A percentile compares a stretch with the other conserved stretches of the same genome.
Evolutionary conservation across 192 early-diverging fungal genomes (phyloP).

Genomic region (Coemansia interrupta): DNA sequence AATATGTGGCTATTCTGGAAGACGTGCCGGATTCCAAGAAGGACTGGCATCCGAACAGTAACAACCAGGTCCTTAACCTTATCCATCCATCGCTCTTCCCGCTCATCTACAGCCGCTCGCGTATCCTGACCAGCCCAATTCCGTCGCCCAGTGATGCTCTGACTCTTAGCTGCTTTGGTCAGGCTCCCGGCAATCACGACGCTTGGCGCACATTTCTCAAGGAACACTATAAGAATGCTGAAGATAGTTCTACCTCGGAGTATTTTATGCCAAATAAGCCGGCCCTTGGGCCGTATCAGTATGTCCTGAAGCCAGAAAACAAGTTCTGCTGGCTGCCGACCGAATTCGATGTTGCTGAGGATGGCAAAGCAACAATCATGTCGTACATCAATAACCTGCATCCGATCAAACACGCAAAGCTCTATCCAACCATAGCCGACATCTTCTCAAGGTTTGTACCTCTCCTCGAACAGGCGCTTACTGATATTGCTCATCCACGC

Average conservation of each 20-base stretch:
- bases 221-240: not conserved
- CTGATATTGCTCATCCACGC: conserved; percentile 23
- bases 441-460: conserved; percentile 60
- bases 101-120: conserved; percentile 32
- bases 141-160: conserved; percentile 23
- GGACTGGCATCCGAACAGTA: conserved; percentile 52
- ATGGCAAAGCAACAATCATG: conserved; percentile 47
- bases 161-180: conserved; percentile 28
- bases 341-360: conserved; percentile 55
- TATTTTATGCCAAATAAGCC: not conserved
- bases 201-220: conserved; percentile 9
- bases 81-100: conserved; percentile 57
- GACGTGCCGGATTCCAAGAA: conserved; percentile 20
- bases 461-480: conserved; percentile 59
- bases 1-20: conserved; percentile 34
- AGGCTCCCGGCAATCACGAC: conserved; percentile 10
- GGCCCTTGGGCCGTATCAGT: not conserved
- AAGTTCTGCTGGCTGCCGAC: conserved; percentile 61
- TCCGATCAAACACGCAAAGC: conserved; percentile 44
- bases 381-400: conserved; percentile 80
- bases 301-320: too few relatives aligned
- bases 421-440: conserved; percentile 55
- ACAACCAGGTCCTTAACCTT: conserved; percentile 55
- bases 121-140: conserved; percentile 22
- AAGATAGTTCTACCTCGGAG: not conserved